A percentile compares a stretch with the other conserved stretches of the same genome.
These are phyloP conservation scores for Melocanna baccifera DNA, from an alignment of 176 grass and related monocot genomes.

Conservation along the genomic window DNA sequence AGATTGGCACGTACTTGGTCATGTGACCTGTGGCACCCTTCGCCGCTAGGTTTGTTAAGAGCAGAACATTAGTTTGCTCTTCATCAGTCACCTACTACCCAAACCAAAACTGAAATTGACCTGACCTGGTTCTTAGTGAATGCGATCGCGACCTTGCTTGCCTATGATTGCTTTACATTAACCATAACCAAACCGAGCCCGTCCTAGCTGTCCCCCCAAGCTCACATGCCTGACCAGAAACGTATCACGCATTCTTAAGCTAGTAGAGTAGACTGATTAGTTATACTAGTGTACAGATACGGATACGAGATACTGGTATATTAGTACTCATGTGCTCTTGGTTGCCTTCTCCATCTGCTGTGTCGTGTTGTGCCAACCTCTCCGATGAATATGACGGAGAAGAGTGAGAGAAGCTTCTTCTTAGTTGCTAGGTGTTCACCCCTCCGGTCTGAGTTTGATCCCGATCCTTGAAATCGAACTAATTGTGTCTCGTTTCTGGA, in stretches of 20 bases:
- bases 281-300: neutral
- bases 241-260: neutral
- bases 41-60: neutral
- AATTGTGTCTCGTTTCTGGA: too few relatives aligned
- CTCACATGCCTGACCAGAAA: slow-evolving; percentile 1
- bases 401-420: neutral
- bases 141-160: neutral
- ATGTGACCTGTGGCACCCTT: slow-evolving; percentile 5
- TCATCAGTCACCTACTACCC: neutral
- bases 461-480: too few relatives aligned
- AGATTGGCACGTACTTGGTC: neutral
- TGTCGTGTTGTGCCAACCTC: neutral
- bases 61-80: neutral
- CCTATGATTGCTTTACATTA: neutral
- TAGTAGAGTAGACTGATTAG: neutral
- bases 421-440: too few relatives aligned
- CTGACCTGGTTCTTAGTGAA: neutral
- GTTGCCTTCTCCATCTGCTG: neutral
- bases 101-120: neutral
- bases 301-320: neutral
- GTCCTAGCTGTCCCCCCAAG: neutral
- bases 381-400: neutral
- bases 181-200: neutral
- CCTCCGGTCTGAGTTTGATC: too few relatives aligned
- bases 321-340: neutral